phyloP scores from a whole-genome alignment of 2,329 filamentous ascomycete species.

The Venturia nashicola region DNA sequence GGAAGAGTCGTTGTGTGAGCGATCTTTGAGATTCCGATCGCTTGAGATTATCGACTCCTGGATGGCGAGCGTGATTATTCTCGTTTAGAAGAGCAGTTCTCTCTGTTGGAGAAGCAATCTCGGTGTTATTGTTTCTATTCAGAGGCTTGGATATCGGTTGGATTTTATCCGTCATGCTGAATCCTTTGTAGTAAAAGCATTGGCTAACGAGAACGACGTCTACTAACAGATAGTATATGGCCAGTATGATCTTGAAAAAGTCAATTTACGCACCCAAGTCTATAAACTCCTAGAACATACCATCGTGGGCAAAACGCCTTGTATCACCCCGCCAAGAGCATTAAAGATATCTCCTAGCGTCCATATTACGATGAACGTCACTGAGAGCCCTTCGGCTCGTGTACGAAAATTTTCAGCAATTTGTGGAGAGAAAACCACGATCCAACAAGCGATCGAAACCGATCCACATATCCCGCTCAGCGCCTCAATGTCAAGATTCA shows the following conservation, averaged over 20 bases:
- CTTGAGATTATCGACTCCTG: not conserved
- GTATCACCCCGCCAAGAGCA: conserved; percentile 80
- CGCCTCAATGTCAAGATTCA: conserved; percentile 74
- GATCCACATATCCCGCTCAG: conserved; percentile 90
- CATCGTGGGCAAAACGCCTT: conserved; percentile 91
- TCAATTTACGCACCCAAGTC: not conserved
- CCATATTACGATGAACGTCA: conserved; percentile 91
- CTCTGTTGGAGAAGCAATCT: conserved; percentile 24
- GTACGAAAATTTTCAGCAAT: conserved; percentile 91
- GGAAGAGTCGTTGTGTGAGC: conserved; percentile 37
- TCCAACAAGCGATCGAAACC: conserved; percentile 95
- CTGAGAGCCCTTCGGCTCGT: conserved; percentile 71
- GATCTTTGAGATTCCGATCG: conserved; percentile 22
- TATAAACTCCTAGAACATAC: conserved; percentile 25
- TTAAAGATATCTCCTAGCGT: conserved; percentile 92
- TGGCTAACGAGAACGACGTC: conserved; percentile 80
- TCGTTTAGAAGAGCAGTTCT: conserved; percentile 21
- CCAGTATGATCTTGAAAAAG: conserved; percentile 58
- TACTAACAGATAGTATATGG: conserved; percentile 84
- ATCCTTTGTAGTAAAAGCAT: conserved; percentile 92
- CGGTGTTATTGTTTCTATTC: conserved; percentile 15
- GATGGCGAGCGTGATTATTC: conserved; percentile 11
- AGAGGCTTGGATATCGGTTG: conserved; percentile 11
- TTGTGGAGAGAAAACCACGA: conserved; percentile 93
- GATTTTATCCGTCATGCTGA: conserved; percentile 33